Percentiles rank a stretch among this genome's conserved stretches.
Evolutionary conservation across 345 rosid genomes (phyloP).

Genomic region (Aegle marmelos): DNA sequence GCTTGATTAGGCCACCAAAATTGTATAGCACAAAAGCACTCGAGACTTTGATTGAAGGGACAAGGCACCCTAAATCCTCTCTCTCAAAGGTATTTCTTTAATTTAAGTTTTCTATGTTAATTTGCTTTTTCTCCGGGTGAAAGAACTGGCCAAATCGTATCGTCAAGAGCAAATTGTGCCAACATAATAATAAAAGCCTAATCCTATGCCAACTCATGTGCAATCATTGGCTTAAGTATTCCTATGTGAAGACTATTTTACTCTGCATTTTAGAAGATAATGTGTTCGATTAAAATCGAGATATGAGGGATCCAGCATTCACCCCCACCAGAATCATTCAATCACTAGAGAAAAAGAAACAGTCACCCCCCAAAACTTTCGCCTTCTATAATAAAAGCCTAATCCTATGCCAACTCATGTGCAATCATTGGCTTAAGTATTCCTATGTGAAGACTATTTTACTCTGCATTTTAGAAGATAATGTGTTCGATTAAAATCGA

Average conservation of each 20-base stretch:
- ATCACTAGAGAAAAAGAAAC: not conserved
- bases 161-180: not conserved
- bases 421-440: slow-evolving; percentile 24
- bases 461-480: not conserved
- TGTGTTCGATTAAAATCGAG: not conserved
- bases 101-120: not conserved
- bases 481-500: not conserved
- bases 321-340: not conserved
- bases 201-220: slow-evolving; percentile 32
- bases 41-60: slow-evolving; percentile 30
- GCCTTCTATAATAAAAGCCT: not conserved
- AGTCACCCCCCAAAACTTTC: not conserved
- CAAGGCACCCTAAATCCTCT: slow-evolving; percentile 15
- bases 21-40: slow-evolving; percentile 5
- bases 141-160: slow-evolving; percentile 21
- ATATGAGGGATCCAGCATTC: not conserved
- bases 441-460: not conserved
- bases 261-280: not conserved
- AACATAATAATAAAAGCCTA: slow-evolving; percentile 14
- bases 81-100: not conserved
- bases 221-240: slow-evolving; percentile 22
- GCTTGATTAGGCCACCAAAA: slow-evolving; percentile 8
- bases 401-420: slow-evolving; percentile 31
- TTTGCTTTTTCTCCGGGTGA: not conserved
- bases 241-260: not conserved